Conservation (phyloP, 106 monocot species). For the Xerophyta viscosa region DNA sequence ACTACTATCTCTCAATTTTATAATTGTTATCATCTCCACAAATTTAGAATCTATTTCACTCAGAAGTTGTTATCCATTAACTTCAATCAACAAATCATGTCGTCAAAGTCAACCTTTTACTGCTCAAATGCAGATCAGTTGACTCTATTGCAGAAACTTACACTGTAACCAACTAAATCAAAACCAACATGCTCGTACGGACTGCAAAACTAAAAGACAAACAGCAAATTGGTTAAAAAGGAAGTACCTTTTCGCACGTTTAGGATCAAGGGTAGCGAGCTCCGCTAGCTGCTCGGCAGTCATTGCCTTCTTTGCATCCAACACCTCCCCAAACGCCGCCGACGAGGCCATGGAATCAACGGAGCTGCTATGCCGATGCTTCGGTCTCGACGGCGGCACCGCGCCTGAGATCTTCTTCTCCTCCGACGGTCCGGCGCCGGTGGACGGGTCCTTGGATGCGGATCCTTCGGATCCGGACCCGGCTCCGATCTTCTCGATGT, state of each 20-base stretch:
- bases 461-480: conserved; percentile 48
- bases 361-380: conserved; percentile 69
- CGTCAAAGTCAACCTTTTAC: too few species aligned
- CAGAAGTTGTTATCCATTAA: too few species aligned
- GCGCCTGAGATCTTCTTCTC: conserved; percentile 4
- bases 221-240: neutral
- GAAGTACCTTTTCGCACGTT: conserved; percentile 71
- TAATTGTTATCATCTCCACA: too few species aligned
- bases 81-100: too few species aligned
- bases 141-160: too few species aligned
- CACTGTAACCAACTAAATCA: neutral
- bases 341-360: conserved; percentile 39
- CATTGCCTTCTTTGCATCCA: conserved; percentile 97
- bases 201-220: neutral
- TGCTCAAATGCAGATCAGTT: too few species aligned
- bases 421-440: conserved; percentile 17
- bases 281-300: conserved; percentile 71
- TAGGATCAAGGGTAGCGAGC: conserved; percentile 64
- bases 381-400: conserved; percentile 15
- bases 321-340: conserved; percentile 34
- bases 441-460: conserved; percentile 19
- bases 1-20: too few species aligned
- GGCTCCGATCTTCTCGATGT: conserved; percentile 70
- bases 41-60: too few species aligned
- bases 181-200: too few species aligned